Evolutionary conservation across 1,284 basidiomycete genomes (phyloP), one percentile per base, ranked within the genome.

Genomic region (Meira miltonrushii): DNA sequence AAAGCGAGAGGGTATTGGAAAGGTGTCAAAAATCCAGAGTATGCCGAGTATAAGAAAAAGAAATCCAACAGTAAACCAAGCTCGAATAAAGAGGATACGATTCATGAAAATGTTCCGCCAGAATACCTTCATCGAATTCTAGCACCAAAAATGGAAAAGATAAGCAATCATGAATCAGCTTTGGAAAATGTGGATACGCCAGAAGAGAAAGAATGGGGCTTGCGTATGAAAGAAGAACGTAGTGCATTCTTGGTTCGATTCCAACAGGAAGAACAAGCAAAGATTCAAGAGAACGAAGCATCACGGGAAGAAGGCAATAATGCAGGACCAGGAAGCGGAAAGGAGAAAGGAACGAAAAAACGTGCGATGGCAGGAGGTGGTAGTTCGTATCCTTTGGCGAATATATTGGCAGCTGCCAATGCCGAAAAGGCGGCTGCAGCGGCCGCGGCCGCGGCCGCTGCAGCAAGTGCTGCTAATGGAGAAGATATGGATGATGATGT

Each of bases 131-230:
- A 75, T 33, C 65, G 73, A 2, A 39, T 70, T 39, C 57, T 71
- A 15, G 62, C 69, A 10, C 75, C 75, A 1, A 57, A 59, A 2
- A 48, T 75, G 13, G 19, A 61, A 7, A 51, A 44, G 0, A 64
- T 71, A 43, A 25, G 60, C 0, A 41, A 23, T 6, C 69, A 68
- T 19, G 60, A 66, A 25, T 65, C 66, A 25, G 62, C 64, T 7
- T 43, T 40, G n/a, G 75, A 77, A 59, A 75, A 77, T 44, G 52
- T 64, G 8, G 74, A 77, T 40, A 65, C 72, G 1, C 65, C 66
- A n/a, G 74, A 77, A 23, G 75, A 77, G 57, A 60, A 71, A 49
- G 58, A 55, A 15, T 77, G 71, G 72, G 75, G 73, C 5, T 66
- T 67, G 47, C 64, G 69, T 59, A 74, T 76, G 72, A 70, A 70